Conservation (phyloP, 495 filamentous ascomycete genomes). For the Penicillium pulvis region DNA sequence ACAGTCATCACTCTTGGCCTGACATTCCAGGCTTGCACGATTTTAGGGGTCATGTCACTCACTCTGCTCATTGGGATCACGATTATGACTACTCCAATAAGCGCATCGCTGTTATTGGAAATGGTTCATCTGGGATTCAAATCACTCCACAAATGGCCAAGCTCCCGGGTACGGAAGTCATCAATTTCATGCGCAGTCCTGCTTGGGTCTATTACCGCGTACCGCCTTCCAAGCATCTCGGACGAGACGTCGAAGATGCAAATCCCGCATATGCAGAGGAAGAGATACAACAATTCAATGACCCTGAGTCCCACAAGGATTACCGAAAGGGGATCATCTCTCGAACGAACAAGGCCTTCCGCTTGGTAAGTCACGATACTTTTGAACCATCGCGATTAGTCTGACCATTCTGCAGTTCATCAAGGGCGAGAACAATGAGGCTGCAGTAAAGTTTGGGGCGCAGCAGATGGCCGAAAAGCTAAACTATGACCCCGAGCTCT, state of each 20-base stretch:
- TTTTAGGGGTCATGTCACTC: constrained; percentile 51
- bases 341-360: constrained; percentile 34
- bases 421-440: constrained; percentile 26
- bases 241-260: constrained; percentile 23
- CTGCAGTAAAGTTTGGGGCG: constrained; percentile 18
- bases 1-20: constrained; percentile 47
- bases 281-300: constrained; percentile 21
- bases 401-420: constrained; percentile 21
- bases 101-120: constrained; percentile 53
- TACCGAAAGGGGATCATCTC: constrained; percentile 37
- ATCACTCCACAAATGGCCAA: constrained; percentile 55
- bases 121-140: constrained; percentile 52
- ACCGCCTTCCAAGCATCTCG: constrained; percentile 30
- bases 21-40: constrained; percentile 47
- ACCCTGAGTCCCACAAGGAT: constrained; percentile 15
- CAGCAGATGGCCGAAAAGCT: constrained; percentile 41
- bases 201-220: constrained; percentile 34
- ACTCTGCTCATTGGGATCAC: constrained; percentile 54
- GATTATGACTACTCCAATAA: constrained; percentile 47
- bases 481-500: constrained; percentile 34
- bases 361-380: constrained; percentile 21
- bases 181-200: constrained; percentile 30
- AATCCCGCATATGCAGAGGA: constrained; percentile 33
- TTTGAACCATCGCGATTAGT: background rate
- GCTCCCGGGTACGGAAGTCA: constrained; percentile 24